Evolutionary conservation across 2,329 filamentous ascomycete species (phyloP), one percentile per base, ranked within the genome.

Genomic region (Penicillium sp.): DNA sequence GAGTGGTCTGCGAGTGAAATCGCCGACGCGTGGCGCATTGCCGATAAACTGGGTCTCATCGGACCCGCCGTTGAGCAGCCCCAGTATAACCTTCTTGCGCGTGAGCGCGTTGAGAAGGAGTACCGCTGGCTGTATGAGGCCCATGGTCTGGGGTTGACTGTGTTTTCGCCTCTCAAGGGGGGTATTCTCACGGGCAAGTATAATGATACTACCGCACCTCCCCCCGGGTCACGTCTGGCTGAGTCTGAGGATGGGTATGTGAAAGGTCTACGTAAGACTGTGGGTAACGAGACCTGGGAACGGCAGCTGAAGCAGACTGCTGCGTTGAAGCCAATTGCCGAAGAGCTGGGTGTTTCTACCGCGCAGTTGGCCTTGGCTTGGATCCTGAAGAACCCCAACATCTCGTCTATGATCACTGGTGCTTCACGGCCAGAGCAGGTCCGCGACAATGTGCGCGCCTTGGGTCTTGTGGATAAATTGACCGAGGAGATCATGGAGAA

Each of bases 1-100:
- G 83, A 87, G 68, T 88, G 85, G 85, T 79, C 77, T 54, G 83
- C 85, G 41, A 79, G 81, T 53, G 84, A 87, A 73, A 87, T 88
- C 64, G 79, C 81, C 6, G 78, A 83, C 52, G 85, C 85, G 3
- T 83, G 81, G 79, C 75, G 82, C 36, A 74, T 83, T 55, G 82
- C 85, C 31, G 83, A 86, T 59, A 78, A 76, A 58, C 76, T 87
- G 8, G 77, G 79, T 13, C 74, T 88, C 38, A 79, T 87, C 55
- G 84, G 82, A 7, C 85, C 85, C 2, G 62, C 86, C 29, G 81
- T 86, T 71, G 85, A 88, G 70, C 85, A 88, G 72, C 85, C 85
- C 1, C 75, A 81, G 46, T 87, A 88, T 73, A 87, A 85, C 72
- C 80, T 87, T 71, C 76, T 87, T 13, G 73, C 73, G 42, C 80